phyloP scores from a whole-genome alignment of 2,329 filamentous ascomycete genomes.

The Neonectria ditissima region DNA sequence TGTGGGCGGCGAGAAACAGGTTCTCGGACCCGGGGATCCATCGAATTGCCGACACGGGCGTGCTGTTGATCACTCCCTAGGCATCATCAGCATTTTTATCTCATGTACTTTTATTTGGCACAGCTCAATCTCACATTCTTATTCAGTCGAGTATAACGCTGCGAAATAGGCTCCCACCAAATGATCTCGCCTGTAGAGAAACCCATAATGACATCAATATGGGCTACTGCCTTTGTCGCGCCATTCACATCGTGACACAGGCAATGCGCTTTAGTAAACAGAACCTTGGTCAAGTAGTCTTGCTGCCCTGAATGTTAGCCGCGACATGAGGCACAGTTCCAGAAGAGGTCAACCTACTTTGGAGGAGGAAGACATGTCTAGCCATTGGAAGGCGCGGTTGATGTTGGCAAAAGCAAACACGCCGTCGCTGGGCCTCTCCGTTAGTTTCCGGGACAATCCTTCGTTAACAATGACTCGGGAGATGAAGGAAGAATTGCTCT shows the following conservation, averaged over 20 bases:
- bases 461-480: slow-evolving; percentile 96
- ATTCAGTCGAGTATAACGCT: slow-evolving; percentile 94
- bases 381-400: slow-evolving; percentile 95
- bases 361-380: slow-evolving; percentile 82
- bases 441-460: slow-evolving; percentile 78
- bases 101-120: not conserved
- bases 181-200: slow-evolving; percentile 98
- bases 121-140: slow-evolving; percentile 76
- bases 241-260: slow-evolving; percentile 93
- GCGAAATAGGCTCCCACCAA: slow-evolving; percentile 97
- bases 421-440: slow-evolving; percentile 82
- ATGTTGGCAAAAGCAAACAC: slow-evolving; percentile 95
- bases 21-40: slow-evolving; percentile 97
- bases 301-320: slow-evolving; percentile 63
- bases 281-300: slow-evolving; percentile 93
- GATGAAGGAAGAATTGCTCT: slow-evolving; percentile 98
- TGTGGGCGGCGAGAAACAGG: slow-evolving; percentile 90
- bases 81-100: slow-evolving; percentile 25
- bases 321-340: not conserved
- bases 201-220: slow-evolving; percentile 93
- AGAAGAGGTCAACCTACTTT: slow-evolving; percentile 62
- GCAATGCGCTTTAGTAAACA: slow-evolving; percentile 97
- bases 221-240: slow-evolving; percentile 80
- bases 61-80: slow-evolving; percentile 88
- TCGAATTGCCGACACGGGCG: slow-evolving; percentile 85